Base-by-base conservation (phyloP, 1,139 yeast species). In the Magnusiomyces magnusii region DNA sequence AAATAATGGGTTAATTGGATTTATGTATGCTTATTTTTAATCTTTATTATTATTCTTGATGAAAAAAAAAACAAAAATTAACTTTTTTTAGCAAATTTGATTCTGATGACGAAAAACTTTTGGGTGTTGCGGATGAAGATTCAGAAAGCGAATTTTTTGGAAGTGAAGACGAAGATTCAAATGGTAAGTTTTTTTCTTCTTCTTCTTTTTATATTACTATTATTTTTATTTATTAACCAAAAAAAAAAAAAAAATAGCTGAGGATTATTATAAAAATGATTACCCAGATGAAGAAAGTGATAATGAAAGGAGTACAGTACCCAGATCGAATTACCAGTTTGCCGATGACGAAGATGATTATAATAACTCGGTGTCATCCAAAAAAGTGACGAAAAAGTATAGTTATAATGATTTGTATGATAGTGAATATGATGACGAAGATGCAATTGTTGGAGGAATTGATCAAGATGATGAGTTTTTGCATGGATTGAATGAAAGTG, bases 231-330 rank as follows among this genome's bases (percentile, higher is more conserved):
- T n/a, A n/a, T n/a, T n/a, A n/a, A n/a, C n/a, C n/a, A 10, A 44
- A 54, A 54, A 34, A 27, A 23, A 24, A 34, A 23, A 7, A 17
- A 42, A 31, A n/a, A 13, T 51, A 66, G 71, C 96, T 17, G 98
- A 93, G 72, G 91, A 88, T 62, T 92, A 85, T 67, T 93, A 93
- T 70, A 84, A 85, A 67, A 93, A 93, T 72, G 98, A 93, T 68
- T 93, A 93, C 68, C 99, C 99, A 0, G 96, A 90, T 58, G 96
- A 90, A 68, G 97, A 76, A 28, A 74, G 68, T 9, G 76, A 73
- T 51, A 72, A 69, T 2, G 62, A 60, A 7, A 65, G 66, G 2
- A 56, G 62, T 5, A 66, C 65, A 49, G 66, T 65, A 49, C 58
- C 63, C 2, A 17, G 21, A n/a, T 41, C 44, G 21, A 60, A 64